Percentiles rank a stretch among this genome's conserved stretches.
Conservation (phyloP, 768 basidiomycete species). For the Lactifluus subvellereus region DNA sequence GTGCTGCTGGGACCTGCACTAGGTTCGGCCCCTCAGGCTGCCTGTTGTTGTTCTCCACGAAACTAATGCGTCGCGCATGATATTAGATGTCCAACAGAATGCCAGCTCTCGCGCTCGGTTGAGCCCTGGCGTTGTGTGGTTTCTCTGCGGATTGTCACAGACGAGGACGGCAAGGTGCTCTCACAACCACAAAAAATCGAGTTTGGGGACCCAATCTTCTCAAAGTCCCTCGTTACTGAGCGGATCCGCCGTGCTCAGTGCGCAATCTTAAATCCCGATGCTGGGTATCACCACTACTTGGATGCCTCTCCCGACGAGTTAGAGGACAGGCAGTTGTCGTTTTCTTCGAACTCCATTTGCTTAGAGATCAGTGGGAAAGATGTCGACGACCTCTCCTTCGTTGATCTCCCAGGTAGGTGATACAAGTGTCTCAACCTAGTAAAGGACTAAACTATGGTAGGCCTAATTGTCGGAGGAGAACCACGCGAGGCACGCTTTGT, state of each 20-base stretch:
- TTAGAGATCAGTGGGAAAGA: conserved; percentile 36
- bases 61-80: not conserved
- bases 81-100: conserved; percentile 36
- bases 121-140: conserved; percentile 34
- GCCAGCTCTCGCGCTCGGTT: conserved; percentile 28
- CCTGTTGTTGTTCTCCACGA: not conserved
- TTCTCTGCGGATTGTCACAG: conserved; percentile 31
- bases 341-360: conserved; percentile 35
- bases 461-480: conserved; percentile 53
- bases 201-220: conserved; percentile 38
- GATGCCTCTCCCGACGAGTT: conserved; percentile 31
- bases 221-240: conserved; percentile 54
- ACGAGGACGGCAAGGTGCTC: conserved; percentile 25
- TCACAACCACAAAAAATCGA: conserved; percentile 32
- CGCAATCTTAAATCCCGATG: conserved; percentile 57
- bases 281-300: conserved; percentile 34
- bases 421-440: not conserved
- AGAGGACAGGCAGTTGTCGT: conserved; percentile 26
- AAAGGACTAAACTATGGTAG: conserved; percentile 28
- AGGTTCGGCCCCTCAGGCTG: conserved; percentile 36
- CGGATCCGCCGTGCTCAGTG: conserved; percentile 60
- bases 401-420: conserved; percentile 36
- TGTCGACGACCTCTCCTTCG: conserved; percentile 38
- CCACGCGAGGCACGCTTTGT: conserved; percentile 56
- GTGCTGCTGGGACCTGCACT: conserved; percentile 69